Evolutionary conservation across 495 filamentous ascomycete genomes (phyloP).

Genomic region (Lophiotrema nucula): DNA sequence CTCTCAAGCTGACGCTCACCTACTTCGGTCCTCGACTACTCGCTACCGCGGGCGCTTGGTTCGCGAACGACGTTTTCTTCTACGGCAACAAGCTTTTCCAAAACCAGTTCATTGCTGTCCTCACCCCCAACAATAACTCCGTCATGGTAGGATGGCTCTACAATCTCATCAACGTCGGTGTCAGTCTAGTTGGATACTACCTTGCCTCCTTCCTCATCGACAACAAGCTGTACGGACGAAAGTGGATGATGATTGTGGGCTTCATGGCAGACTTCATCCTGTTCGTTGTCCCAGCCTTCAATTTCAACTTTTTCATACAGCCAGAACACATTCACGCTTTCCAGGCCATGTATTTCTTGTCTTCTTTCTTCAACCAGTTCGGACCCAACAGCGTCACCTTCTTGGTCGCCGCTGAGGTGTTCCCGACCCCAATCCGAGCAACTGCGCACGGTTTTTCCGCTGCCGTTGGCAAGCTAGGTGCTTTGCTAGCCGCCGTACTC

Average conservation of each 20-base stretch:
- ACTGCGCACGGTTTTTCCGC: conserved; percentile 89
- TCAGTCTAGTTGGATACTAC: conserved; percentile 83
- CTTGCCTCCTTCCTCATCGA: conserved; percentile 76
- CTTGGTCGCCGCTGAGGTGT: conserved; percentile 87
- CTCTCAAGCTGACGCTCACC: conserved; percentile 68
- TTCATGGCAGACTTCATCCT: conserved; percentile 85
- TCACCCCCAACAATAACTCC: conserved; percentile 59
- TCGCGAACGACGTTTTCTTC: conserved; percentile 92
- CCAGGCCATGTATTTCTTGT: conserved; percentile 91
- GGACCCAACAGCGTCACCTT: conserved; percentile 90
- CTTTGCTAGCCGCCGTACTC: conserved; percentile 75
- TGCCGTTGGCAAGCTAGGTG: conserved; percentile 78
- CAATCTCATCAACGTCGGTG: conserved; percentile 81
- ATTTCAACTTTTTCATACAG: conserved; percentile 73
- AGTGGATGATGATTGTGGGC: conserved; percentile 87
- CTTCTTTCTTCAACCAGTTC: conserved; percentile 95
- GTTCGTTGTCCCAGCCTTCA: conserved; percentile 81
- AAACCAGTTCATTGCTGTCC: conserved; percentile 74
- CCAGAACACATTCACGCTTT: conserved; percentile 68
- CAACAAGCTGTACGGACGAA: conserved; percentile 84
- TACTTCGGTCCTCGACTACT: conserved; percentile 80
- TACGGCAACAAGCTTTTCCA: conserved; percentile 98
- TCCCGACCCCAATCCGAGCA: conserved; percentile 83
- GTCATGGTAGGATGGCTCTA: conserved; percentile 86
- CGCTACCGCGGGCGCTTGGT: conserved; percentile 85